Evolutionary conservation across 805 yeast species (phyloP), one percentile per base, ranked within the genome.

Genomic region (Spathaspora sp.): DNA sequence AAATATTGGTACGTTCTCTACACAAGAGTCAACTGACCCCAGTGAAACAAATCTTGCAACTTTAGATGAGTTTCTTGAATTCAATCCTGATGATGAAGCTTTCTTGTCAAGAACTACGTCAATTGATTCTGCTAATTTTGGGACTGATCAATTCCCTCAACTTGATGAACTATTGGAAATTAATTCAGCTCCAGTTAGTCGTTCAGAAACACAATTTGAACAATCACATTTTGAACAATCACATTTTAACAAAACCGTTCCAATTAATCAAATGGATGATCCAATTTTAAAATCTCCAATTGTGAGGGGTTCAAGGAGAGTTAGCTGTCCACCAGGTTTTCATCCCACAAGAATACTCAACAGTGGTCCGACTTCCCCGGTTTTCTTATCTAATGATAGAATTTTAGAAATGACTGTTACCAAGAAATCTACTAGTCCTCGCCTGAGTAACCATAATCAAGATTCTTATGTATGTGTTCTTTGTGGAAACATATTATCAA

Each of bases 401-500:
- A 35, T 35, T 7, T 35, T 35, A 9, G 16, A 11, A 35, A 35
- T 35, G 40, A 35, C 40, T 3, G 2, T 35, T 3, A 11, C 40
- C 3, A 35, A 35, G 17, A 35, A 35, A 35, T n/a, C 40, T 16
- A 35, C 18, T 6, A 35, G 16, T 35, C 9, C 40, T 35, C 40
- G 40, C 18, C 40, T 23, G 6, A 6, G 26, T 23, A 23, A 23
- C 26, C 26, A 23, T 23, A 3, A 23, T 23, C 26, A 35, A 35
- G 17, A 35, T 11, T 76, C 81, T 8, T 88, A 80, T 66, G 86
- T 86, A 1, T 93, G 98, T 66, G 83, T 84, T 52, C 68, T 88
- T 42, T 93, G 99, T 68, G 90, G 84, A 40, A 91, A 90, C 67
- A 73, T 85, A 46, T 93, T 93, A 65, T 92, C 98, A 1, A 72